A percentile compares a stretch with the other conserved stretches of the same genome.
Evolutionary conservation across 495 filamentous ascomycete species (phyloP).

Genomic region (Polyplosphaeria fusca): DNA sequence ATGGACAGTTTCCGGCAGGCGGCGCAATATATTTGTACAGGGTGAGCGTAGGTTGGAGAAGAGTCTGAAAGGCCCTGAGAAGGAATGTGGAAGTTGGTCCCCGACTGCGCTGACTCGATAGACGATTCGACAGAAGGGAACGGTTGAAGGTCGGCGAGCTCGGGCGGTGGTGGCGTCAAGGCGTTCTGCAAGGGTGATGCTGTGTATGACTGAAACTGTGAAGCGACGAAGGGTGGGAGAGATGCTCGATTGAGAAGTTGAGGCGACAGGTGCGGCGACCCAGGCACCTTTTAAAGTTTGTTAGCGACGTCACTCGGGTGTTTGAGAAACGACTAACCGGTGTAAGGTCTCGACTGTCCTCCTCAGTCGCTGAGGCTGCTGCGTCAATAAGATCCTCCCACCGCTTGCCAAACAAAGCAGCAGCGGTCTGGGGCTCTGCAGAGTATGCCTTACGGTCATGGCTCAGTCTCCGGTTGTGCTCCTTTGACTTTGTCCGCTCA

Average conservation of each 20-base stretch:
- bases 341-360: constrained; percentile 81
- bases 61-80: constrained; percentile 48
- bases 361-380: constrained; percentile 84
- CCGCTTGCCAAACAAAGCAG: constrained; percentile 73
- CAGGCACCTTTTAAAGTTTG: too few relatives aligned
- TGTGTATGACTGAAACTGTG: constrained; percentile 69
- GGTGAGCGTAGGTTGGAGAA: constrained; percentile 55
- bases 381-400: constrained; percentile 96
- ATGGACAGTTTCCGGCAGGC: constrained; percentile 70
- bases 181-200: constrained; percentile 84
- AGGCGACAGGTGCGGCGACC: constrained; percentile 62
- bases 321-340: constrained; percentile 64
- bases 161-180: constrained; percentile 69
- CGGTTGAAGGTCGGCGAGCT: constrained; percentile 60
- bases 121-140: constrained; percentile 82
- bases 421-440: constrained; percentile 66
- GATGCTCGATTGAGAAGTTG: constrained; percentile 69
- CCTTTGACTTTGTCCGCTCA: constrained; percentile 72
- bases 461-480: constrained; percentile 61
- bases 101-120: constrained; percentile 54
- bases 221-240: constrained; percentile 64
- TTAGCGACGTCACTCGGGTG: too few relatives aligned
- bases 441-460: constrained; percentile 76
- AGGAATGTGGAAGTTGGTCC: constrained; percentile 64
- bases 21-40: constrained; percentile 83